These are phyloP conservation scores for Gamsiella multidivaricata DNA, from an alignment of 192 early-diverging fungal species.

Conservation along the genomic window DNA sequence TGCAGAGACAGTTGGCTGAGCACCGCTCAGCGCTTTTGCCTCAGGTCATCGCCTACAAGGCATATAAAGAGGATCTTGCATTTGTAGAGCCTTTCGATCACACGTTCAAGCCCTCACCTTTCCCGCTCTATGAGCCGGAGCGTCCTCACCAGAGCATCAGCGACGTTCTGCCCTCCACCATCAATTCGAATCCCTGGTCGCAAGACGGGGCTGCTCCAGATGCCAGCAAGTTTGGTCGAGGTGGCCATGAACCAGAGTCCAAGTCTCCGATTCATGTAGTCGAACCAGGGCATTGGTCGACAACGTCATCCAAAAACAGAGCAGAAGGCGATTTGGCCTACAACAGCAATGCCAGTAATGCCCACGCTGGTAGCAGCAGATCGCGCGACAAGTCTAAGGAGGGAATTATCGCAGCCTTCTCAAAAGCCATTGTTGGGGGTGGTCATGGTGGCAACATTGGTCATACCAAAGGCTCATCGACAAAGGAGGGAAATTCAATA, in stretches of 20 bases:
- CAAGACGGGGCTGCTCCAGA: neutral
- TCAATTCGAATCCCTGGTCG: neutral
- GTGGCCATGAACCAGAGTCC: neutral
- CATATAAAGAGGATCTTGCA: constrained; percentile 24
- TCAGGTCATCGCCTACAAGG: constrained; percentile 20
- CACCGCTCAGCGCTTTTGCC: constrained; percentile 30
- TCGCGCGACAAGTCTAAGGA: constrained; percentile 29
- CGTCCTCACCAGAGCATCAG: neutral
- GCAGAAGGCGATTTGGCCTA: neutral
- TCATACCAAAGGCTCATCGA: neutral
- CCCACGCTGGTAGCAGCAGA: neutral
- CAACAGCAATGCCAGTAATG: neutral
- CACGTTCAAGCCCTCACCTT: neutral
- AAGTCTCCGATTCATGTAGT: neutral
- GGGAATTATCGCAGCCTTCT: constrained; percentile 12
- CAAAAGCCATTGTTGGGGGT: too few species aligned
- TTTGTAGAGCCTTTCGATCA: constrained; percentile 1
- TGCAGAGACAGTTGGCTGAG: constrained; percentile 45
- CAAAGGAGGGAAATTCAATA: neutral
- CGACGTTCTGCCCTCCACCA: neutral
- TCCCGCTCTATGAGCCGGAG: neutral
- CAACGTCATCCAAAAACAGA: neutral
- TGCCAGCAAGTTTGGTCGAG: neutral
- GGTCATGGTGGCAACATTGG: neutral
- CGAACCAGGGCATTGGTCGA: constrained; percentile 1